Conservation (phyloP, 2,329 filamentous ascomycete species). For the Hypoxylon sp. region DNA sequence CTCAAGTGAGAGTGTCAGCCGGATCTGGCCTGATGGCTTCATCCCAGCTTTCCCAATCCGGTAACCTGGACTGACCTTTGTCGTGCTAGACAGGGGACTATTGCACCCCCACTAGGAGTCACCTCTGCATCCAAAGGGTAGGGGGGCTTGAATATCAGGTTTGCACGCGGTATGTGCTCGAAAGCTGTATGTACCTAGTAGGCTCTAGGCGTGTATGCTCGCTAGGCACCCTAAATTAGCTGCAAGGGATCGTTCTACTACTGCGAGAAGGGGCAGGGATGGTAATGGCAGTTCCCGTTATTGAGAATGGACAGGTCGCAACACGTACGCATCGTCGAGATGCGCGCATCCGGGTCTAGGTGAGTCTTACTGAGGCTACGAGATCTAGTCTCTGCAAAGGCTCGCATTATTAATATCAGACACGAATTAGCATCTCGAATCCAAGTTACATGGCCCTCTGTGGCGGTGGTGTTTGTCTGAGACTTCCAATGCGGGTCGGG, state of each 20-base stretch:
- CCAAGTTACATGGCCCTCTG: neutral
- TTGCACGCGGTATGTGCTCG: neutral
- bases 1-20: neutral
- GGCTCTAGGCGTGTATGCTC: neutral
- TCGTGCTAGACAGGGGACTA: neutral
- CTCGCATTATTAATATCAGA: constrained; percentile 11
- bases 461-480: neutral
- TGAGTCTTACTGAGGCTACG: neutral
- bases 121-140: neutral
- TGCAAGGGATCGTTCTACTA: too few species aligned
- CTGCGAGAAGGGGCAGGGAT: neutral
- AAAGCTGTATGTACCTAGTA: neutral
- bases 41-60: constrained; percentile 4
- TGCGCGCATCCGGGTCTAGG: neutral
- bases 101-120: neutral
- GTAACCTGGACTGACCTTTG: constrained; percentile 4
- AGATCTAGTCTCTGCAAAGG: neutral
- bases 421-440: neutral
- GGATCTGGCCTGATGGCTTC: neutral
- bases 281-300: neutral
- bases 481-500: neutral
- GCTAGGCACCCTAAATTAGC: too few species aligned
- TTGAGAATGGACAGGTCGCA: neutral
- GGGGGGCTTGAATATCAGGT: neutral
- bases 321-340: neutral